Evolutionary conservation across 148 eudicot species (phyloP).

Genomic region (Arctostaphylos glauca): DNA sequence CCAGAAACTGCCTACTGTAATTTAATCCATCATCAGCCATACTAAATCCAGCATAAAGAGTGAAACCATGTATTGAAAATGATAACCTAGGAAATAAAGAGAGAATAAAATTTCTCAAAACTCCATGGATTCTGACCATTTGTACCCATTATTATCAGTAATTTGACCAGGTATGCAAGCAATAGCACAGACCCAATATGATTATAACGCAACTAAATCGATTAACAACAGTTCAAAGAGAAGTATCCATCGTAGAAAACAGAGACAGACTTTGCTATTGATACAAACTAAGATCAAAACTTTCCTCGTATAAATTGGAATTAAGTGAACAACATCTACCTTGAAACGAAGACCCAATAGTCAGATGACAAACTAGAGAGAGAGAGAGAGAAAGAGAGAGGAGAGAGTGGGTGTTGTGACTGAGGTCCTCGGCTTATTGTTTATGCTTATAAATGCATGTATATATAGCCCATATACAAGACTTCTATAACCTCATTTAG

Average conservation of each 20-base stretch:
- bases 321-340: conserved; percentile 1
- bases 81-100: background rate
- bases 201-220: background rate
- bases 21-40: too few species aligned
- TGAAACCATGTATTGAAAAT: background rate
- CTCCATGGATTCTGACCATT: too few species aligned
- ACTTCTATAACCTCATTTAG: background rate
- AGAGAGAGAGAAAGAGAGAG: background rate
- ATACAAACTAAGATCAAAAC: background rate
- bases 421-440: background rate
- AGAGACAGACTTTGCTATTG: background rate
- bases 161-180: background rate
- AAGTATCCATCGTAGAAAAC: background rate
- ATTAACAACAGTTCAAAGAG: background rate
- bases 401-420: background rate
- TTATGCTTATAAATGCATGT: background rate
- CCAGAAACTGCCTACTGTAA: background rate
- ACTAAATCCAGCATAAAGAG: too few species aligned
- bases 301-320: background rate
- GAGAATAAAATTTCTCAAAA: background rate
- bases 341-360: background rate
- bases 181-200: too few species aligned
- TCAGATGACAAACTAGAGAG: background rate
- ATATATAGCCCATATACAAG: background rate
- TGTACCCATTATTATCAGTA: background rate